phyloP scores from a whole-genome alignment of 2,329 filamentous ascomycete species.

The Emmonsia crescens region DNA sequence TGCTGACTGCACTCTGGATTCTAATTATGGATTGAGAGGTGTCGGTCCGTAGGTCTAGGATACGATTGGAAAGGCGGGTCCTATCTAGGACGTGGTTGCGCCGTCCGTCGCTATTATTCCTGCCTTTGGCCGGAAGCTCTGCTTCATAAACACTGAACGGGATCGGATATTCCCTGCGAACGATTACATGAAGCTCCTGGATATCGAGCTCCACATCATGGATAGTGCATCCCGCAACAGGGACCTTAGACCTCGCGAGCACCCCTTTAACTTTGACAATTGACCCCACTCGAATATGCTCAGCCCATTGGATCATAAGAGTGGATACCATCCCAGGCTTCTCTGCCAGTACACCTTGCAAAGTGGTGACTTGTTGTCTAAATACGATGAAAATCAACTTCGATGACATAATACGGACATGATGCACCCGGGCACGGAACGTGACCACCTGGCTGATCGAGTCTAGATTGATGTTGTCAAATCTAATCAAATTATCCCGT shows the following conservation, averaged over 20 bases:
- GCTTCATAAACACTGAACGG: constrained; percentile 63
- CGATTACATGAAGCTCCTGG: constrained; percentile 52
- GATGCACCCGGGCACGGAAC: constrained; percentile 65
- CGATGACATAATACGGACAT: constrained; percentile 69
- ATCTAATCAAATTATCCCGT: constrained; percentile 37
- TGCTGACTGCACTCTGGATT: constrained; percentile 68
- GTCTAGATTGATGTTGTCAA: constrained; percentile 43
- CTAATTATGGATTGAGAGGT: constrained; percentile 81
- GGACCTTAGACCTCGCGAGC: constrained; percentile 61
- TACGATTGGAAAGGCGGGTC: constrained; percentile 64
- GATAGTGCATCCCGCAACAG: constrained; percentile 63
- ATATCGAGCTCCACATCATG: constrained; percentile 68
- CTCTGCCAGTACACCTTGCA: constrained; percentile 68
- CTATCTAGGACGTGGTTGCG: constrained; percentile 57
- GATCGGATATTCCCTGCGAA: constrained; percentile 49
- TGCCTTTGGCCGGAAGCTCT: constrained; percentile 49
- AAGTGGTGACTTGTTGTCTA: constrained; percentile 69
- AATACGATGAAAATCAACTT: constrained; percentile 78
- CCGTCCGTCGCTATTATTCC: constrained; percentile 44
- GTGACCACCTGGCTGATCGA: constrained; percentile 49
- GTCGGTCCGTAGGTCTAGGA: constrained; percentile 77
- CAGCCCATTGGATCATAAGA: constrained; percentile 77
- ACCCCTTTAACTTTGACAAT: constrained; percentile 66
- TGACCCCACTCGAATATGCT: constrained; percentile 67
- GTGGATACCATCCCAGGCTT: constrained; percentile 52